Percentiles rank a stretch among this genome's conserved stretches.
Conservation (phyloP, 2,329 filamentous ascomycete genomes). For the Alternaria sp. region DNA sequence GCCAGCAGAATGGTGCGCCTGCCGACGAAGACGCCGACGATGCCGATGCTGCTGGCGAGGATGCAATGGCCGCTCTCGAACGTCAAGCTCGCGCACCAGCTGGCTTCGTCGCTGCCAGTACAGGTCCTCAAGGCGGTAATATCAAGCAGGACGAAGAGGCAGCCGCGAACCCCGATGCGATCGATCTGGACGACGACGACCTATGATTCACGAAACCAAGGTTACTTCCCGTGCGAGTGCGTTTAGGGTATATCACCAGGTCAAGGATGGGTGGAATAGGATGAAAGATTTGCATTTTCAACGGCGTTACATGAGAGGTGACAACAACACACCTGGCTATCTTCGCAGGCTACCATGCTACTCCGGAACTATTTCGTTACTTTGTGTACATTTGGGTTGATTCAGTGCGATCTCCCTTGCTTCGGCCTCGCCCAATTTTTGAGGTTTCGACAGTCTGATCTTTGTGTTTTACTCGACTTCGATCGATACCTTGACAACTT, state of each 20-base stretch:
- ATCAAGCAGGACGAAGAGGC: slow-evolving; percentile 53
- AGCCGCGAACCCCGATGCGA: slow-evolving; percentile 82
- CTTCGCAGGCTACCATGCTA: slow-evolving; percentile 14
- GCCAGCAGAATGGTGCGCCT: slow-evolving; percentile 66
- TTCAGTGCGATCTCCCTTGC: slow-evolving; percentile 15
- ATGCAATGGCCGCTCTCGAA: slow-evolving; percentile 91
- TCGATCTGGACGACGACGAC: slow-evolving; percentile 72
- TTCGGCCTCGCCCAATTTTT: slow-evolving; percentile 5
- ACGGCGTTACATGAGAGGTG: slow-evolving; percentile 15
- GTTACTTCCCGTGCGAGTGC: neutral
- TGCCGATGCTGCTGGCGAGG: slow-evolving; percentile 63
- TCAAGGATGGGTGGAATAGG: slow-evolving; percentile 15
- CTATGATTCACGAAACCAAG: slow-evolving; percentile 42
- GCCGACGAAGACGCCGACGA: slow-evolving; percentile 51
- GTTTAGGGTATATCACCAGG: neutral
- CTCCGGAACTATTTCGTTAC: slow-evolving; percentile 15
- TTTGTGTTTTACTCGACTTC: slow-evolving; percentile 16
- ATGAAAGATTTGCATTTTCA: slow-evolving; percentile 21
- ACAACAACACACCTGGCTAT: slow-evolving; percentile 7
- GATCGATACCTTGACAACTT: slow-evolving; percentile 21
- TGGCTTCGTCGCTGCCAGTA: slow-evolving; percentile 90
- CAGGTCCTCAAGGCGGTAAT: slow-evolving; percentile 72
- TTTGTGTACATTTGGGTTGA: slow-evolving; percentile 17
- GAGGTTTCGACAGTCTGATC: slow-evolving; percentile 18
- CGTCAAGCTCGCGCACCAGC: slow-evolving; percentile 86